These are phyloP conservation scores for Pythium dissotocum DNA, from an alignment of 352 stramenopile species.

Conservation along the genomic window DNA sequence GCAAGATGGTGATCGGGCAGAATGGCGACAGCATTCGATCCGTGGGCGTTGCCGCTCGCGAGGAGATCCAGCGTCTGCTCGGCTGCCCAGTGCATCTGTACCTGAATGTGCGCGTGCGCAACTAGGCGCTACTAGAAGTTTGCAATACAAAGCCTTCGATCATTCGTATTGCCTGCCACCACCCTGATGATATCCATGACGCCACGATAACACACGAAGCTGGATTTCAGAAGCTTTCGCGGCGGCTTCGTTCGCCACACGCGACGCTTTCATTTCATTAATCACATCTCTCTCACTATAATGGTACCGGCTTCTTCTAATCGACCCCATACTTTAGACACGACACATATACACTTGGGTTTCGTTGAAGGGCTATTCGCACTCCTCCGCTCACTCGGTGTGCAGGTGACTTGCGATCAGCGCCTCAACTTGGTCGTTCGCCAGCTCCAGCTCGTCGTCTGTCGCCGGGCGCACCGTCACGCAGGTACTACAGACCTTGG, in stretches of 20 bases:
- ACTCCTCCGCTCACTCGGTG: conserved; percentile 11
- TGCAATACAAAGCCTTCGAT: not conserved
- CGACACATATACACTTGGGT: not conserved
- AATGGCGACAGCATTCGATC: conserved; percentile 79
- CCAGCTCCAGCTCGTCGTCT: conserved; percentile 40
- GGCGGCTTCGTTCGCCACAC: not conserved
- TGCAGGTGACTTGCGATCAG: conserved; percentile 28
- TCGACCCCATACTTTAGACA: not conserved
- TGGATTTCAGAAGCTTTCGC: not conserved
- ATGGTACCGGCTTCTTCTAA: not conserved
- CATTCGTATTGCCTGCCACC: not conserved
- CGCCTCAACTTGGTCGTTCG: conserved; percentile 35
- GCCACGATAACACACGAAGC: not conserved
- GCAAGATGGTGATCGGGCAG: conserved; percentile 79
- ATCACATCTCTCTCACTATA: conserved; percentile 3
- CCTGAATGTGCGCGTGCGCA: conserved; percentile 80
- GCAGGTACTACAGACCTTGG: conserved; percentile 77
- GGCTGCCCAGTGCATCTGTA: conserved; percentile 79
- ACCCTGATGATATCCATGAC: not conserved
- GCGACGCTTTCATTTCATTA: conserved; percentile 1
- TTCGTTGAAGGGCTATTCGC: not conserved
- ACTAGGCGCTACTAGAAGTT: conserved; percentile 3
- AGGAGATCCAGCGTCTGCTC: conserved; percentile 77
- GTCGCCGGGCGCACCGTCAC: conserved; percentile 57
- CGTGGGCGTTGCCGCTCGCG: conserved; percentile 66